These are phyloP conservation scores for Nemania serpens DNA, from an alignment of 2,329 filamentous ascomycete species.

Conservation along the genomic window DNA sequence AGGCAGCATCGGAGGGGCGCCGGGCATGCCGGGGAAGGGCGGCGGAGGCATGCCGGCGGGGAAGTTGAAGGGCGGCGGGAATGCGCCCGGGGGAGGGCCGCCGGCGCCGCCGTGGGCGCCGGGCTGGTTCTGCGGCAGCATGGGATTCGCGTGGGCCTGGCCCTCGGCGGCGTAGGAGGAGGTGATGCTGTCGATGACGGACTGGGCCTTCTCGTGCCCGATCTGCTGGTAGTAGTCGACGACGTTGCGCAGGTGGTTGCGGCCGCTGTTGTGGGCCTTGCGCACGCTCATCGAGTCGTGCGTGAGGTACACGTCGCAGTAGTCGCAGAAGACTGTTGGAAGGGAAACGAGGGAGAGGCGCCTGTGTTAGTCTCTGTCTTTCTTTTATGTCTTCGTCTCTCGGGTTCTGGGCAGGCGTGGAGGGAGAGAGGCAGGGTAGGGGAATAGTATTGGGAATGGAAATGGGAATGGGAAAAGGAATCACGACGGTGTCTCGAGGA, in stretches of 20 bases:
- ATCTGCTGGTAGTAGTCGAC: conserved; percentile 99
- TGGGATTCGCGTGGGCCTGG: conserved; percentile 82
- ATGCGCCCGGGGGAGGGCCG: conserved; percentile 38
- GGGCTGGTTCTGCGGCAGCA: conserved; percentile 73
- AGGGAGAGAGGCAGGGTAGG: neutral
- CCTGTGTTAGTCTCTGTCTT: conserved; percentile 9
- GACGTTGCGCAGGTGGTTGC: conserved; percentile 96
- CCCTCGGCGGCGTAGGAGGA: conserved; percentile 94
- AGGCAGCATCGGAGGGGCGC: conserved; percentile 56
- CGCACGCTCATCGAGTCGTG: conserved; percentile 99
- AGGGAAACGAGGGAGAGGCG: neutral
- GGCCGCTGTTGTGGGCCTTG: conserved; percentile 95
- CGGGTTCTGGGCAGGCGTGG: too few relatives aligned
- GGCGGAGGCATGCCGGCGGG: conserved; percentile 55
- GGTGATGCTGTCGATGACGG: conserved; percentile 97
- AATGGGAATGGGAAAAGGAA: too few relatives aligned
- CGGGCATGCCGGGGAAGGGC: conserved; percentile 46
- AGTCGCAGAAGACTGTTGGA: conserved; percentile 95
- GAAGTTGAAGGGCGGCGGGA: conserved; percentile 64
- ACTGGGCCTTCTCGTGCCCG: conserved; percentile 97
- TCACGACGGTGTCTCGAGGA: too few relatives aligned
- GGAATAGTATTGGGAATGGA: conserved; percentile 4
- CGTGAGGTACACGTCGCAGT: conserved; percentile 99
- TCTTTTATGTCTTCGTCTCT: conserved; percentile 13
- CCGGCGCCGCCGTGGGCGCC: conserved; percentile 44